Evolutionary conservation across 495 filamentous ascomycete genomes (phyloP), one percentile per base, ranked within the genome.

Genomic region (Chaetomium tenue): DNA sequence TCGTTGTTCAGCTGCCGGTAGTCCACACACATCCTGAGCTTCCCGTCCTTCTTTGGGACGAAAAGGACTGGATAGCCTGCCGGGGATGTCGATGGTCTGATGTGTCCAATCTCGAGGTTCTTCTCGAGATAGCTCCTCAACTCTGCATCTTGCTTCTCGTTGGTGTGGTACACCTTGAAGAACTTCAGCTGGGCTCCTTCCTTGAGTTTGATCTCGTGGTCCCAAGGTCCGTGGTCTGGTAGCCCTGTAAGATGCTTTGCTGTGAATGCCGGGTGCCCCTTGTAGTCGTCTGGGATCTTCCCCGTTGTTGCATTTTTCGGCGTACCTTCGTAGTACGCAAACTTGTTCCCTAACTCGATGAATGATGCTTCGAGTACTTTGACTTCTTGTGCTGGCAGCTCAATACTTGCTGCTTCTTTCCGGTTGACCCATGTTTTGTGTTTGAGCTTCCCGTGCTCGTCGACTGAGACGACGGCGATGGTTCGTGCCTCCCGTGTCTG

Each of bases 221-320:
- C 30, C 44, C 13, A 64, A 6, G 55, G 63, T 59, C 63, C 28
- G 4, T 46, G 20, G 7, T 48, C 40, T 51, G n/a, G 51, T 2
- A 63, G n/a, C 20, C 61, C 61, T 47, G 33, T 22, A 6, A 64
- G 20, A 26, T 64, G n/a, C 22, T 58, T 64, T 23, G 42, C 42
- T 7, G 28, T 42, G 33, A 64, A 64, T 22, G 51, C 61, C 3
- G 23, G 22, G 26, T 63, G 51, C 33, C 61, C 37, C 8, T 37
- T 7, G 26, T 64, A 58, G 0, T 64, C 53, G 3, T 0, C 40
- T 2, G 54, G 53, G 5, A 64, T 28, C 13, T 8, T 3, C 11
- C 23, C 33, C 5, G 42, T 53, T 47, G 25, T 12, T 0, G 0
- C 37, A n/a, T 44, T 44, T n/a, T 44, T 42, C 44, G 16, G 5